Conservation (phyloP, 192 early-diverging fungal genomes). For the Coemansia sp. region DNA sequence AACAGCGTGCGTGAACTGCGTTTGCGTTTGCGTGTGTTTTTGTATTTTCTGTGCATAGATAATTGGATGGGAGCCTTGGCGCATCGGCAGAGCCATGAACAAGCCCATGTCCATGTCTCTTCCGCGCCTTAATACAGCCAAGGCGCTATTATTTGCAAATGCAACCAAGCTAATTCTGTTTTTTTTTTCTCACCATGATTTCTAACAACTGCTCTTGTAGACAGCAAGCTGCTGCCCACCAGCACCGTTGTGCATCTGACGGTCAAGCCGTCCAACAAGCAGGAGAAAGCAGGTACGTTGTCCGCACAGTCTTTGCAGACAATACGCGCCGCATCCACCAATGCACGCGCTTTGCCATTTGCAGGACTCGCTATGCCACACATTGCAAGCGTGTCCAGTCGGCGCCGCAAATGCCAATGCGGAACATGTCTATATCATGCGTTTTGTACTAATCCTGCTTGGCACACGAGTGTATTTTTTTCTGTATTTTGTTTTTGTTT, state of each 20-base stretch:
- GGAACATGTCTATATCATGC: constrained; percentile 5
- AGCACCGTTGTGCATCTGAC: constrained; percentile 24
- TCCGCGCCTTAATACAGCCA: neutral
- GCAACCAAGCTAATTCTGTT: neutral
- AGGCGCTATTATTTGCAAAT: neutral
- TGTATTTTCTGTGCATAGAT: neutral
- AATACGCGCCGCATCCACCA: neutral
- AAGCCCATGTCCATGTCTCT: neutral
- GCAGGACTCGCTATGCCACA: neutral
- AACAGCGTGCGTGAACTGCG: neutral
- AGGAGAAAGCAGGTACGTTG: constrained; percentile 29
- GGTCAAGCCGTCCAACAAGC: constrained; percentile 19
- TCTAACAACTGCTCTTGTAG: constrained; percentile 8
- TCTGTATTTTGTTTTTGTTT: neutral
- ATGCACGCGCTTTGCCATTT: neutral
- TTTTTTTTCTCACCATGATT: neutral
- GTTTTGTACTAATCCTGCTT: neutral
- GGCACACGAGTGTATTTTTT: neutral
- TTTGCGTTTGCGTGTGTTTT: neutral
- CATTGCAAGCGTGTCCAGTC: too few species aligned
- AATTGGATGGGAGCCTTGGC: neutral
- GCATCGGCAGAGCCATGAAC: neutral
- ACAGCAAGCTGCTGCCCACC: constrained; percentile 23
- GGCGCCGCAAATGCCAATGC: neutral
- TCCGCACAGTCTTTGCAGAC: neutral